Percentiles rank a stretch among this genome's conserved stretches.
These are phyloP conservation scores for Staphylotrichum longicolle DNA, from an alignment of 495 filamentous ascomycete genomes.

Conservation along the genomic window DNA sequence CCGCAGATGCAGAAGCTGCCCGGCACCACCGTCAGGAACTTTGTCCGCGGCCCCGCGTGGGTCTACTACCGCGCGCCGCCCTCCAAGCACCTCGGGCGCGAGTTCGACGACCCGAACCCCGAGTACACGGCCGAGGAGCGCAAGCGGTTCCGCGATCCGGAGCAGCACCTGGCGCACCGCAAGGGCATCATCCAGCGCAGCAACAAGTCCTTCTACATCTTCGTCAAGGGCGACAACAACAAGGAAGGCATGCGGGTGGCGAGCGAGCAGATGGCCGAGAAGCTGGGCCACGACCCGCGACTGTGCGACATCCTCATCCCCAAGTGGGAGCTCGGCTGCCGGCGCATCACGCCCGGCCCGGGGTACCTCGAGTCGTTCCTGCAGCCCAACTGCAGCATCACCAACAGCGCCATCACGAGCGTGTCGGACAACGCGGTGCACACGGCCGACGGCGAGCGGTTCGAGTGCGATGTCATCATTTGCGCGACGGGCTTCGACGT, in stretches of 20 bases:
- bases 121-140: constrained; percentile 51
- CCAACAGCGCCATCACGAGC: constrained; percentile 53
- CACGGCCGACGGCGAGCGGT: constrained; percentile 50
- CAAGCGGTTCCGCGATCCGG: constrained; percentile 42
- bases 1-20: constrained; percentile 55
- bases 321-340: constrained; percentile 65
- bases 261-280: constrained; percentile 50
- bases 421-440: constrained; percentile 59
- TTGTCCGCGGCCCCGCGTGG: not conserved
- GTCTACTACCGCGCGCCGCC: not conserved
- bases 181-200: constrained; percentile 45
- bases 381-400: constrained; percentile 61
- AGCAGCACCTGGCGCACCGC: constrained; percentile 42
- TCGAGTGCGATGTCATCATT: constrained; percentile 58
- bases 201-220: constrained; percentile 54
- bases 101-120: constrained; percentile 37
- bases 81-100: constrained; percentile 11
- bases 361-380: constrained; percentile 69
- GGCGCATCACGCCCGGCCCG: constrained; percentile 67
- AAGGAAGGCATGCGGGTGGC: constrained; percentile 52
- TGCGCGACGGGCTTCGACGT: constrained; percentile 68
- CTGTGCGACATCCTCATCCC: constrained; percentile 57
- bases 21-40: constrained; percentile 10
- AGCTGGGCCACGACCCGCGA: constrained; percentile 54
- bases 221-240: constrained; percentile 54